A percentile compares a stretch with the other conserved stretches of the same genome.
Evolutionary conservation across 495 filamentous ascomycete genomes (phyloP).

Genomic region (Hypoxylon cercidicola): DNA sequence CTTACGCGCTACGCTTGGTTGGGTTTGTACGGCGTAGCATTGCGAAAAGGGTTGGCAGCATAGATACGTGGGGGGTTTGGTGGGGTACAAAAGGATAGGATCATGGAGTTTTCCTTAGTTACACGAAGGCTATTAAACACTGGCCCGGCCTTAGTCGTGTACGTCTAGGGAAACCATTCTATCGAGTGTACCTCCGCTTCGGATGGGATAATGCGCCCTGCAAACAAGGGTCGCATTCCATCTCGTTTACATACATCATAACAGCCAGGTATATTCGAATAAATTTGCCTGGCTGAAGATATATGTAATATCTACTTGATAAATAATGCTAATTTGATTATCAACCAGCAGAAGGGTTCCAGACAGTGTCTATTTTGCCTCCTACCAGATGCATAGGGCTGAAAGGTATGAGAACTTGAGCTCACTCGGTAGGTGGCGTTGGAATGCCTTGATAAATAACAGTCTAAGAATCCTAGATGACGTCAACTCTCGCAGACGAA

Average conservation of each 20-base stretch:
- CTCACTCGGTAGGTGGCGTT: no score
- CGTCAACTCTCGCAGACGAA: no score
- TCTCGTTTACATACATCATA: neutral
- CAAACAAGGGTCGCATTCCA: neutral
- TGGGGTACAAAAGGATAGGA: constrained; percentile 35
- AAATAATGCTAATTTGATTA: no score
- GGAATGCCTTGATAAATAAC: no score
- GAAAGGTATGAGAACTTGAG: no score
- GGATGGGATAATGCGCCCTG: neutral
- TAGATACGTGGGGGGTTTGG: constrained; percentile 22
- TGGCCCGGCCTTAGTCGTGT: constrained; percentile 13
- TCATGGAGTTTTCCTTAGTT: constrained; percentile 17
- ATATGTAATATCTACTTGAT: no score
- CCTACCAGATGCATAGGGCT: no score
- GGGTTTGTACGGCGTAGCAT: constrained; percentile 19
- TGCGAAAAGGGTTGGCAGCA: constrained; percentile 18
- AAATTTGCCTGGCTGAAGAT: no score
- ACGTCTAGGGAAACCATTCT: constrained; percentile 29
- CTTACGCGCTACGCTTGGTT: constrained; percentile 14
- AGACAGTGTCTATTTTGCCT: no score
- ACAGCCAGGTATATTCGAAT: neutral
- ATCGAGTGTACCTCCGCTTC: constrained; percentile 15
- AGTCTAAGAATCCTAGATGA: no score
- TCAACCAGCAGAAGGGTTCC: no score
- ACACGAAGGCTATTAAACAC: constrained; percentile 6